These are phyloP conservation scores for Candida silvatica DNA, from an alignment of 805 yeast species.

Conservation along the genomic window DNA sequence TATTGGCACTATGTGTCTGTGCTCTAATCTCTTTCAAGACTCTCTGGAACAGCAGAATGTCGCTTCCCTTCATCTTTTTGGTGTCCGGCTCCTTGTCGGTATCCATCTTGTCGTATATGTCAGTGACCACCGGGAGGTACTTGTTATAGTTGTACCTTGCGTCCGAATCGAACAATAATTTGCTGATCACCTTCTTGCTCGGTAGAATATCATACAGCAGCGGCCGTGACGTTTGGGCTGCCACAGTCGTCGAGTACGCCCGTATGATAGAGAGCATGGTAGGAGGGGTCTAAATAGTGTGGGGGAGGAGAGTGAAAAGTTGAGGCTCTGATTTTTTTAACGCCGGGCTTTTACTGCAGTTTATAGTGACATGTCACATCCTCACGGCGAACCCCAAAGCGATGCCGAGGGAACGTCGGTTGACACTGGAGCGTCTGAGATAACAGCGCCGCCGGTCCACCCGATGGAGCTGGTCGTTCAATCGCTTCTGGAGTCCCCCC, in stretches of 20 bases:
- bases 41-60: slow-evolving; percentile 59
- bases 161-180: slow-evolving; percentile 60
- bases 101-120: slow-evolving; percentile 41
- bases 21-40: slow-evolving; percentile 55
- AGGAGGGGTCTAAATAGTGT: no score
- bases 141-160: slow-evolving; percentile 45
- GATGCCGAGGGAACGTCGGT: no score
- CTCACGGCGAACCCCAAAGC: no score
- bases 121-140: slow-evolving; percentile 43
- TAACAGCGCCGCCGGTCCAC: slow-evolving; percentile 30
- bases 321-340: neutral
- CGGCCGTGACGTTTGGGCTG: slow-evolving; percentile 25
- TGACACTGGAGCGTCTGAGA: neutral
- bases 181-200: slow-evolving; percentile 43
- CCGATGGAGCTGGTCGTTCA: slow-evolving; percentile 56
- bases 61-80: slow-evolving; percentile 38
- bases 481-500: slow-evolving; percentile 41
- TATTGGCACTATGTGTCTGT: slow-evolving; percentile 52
- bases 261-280: neutral
- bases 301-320: neutral
- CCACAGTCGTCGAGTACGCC: neutral
- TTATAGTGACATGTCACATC: no score
- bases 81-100: slow-evolving; percentile 15
- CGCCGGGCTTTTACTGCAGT: neutral
- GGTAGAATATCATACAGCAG: slow-evolving; percentile 45